Conservation (phyloP, 176 grass and related monocot genomes). For the Ananas comosus region DNA sequence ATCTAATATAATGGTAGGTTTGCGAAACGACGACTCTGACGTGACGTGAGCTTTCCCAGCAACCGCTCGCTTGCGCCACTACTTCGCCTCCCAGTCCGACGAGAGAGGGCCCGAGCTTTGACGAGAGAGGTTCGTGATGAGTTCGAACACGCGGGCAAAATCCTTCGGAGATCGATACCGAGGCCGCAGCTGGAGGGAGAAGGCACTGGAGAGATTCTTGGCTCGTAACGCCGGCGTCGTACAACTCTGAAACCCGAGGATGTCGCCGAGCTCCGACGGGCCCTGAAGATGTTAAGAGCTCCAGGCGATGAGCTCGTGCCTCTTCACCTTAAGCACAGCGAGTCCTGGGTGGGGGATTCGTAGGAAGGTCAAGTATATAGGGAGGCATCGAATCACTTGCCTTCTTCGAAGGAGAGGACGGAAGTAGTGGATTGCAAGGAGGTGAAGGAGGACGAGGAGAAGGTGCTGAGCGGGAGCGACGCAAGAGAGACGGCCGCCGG, state of each 20-base stretch:
- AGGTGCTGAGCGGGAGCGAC: background rate
- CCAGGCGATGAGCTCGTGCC: conserved; percentile 21
- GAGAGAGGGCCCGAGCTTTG: conserved; percentile 46
- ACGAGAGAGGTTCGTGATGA: conserved; percentile 83
- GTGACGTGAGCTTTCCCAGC: conserved; percentile 64
- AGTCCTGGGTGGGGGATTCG: conserved; percentile 41
- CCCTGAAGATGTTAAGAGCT: background rate
- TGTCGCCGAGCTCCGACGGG: background rate
- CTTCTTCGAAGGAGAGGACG: conserved; percentile 4
- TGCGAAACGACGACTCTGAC: conserved; percentile 42
- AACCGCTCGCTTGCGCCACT: conserved; percentile 45
- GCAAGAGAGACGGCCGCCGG: conserved; percentile 27
- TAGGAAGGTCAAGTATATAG: conserved; percentile 35
- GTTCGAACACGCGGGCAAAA: conserved; percentile 47
- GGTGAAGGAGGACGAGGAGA: background rate
- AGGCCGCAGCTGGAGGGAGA: conserved; percentile 20
- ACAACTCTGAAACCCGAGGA: conserved; percentile 10
- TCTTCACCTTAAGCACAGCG: conserved; percentile 33
- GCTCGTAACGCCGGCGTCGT: conserved; percentile 29
- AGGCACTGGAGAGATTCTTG: conserved; percentile 57
- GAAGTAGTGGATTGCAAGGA: conserved; percentile 8
- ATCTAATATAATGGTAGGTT: conserved; percentile 28
- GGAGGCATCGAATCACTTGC: conserved; percentile 9
- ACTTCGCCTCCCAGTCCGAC: conserved; percentile 32
- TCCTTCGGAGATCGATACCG: conserved; percentile 27